phyloP scores from a whole-genome alignment of 768 basidiomycete genomes.

The Russula sp. region DNA sequence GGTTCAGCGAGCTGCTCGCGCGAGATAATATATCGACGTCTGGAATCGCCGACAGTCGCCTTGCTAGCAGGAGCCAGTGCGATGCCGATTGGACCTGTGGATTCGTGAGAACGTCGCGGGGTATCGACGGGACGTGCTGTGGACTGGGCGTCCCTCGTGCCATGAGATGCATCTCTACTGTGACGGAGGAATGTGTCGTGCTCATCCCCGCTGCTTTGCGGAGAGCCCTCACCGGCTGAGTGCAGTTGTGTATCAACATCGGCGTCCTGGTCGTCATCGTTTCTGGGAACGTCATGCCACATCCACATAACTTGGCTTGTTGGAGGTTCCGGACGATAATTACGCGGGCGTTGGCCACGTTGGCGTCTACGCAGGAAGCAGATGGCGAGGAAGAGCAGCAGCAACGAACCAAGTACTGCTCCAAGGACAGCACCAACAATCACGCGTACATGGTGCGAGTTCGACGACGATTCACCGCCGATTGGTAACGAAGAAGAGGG shows the following conservation, averaged over 20 bases:
- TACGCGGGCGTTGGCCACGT: slow-evolving; percentile 24
- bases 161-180: slow-evolving; percentile 20
- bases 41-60: background rate
- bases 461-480: background rate
- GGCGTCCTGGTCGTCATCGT: slow-evolving; percentile 10
- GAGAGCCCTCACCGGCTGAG: slow-evolving; percentile 55
- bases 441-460: background rate
- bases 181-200: slow-evolving; percentile 55
- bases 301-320: slow-evolving; percentile 22
- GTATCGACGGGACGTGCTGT: slow-evolving; percentile 16
- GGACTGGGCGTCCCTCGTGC: background rate
- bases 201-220: slow-evolving; percentile 65
- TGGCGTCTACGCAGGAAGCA: slow-evolving; percentile 35
- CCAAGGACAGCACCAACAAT: slow-evolving; percentile 23
- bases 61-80: background rate
- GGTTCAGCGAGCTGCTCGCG: slow-evolving; percentile 14
- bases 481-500: background rate
- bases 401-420: slow-evolving; percentile 16
- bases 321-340: background rate
- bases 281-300: slow-evolving; percentile 20
- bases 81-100: slow-evolving; percentile 12
- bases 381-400: slow-evolving; percentile 19
- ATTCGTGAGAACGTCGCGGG: slow-evolving; percentile 7
- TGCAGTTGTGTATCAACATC: slow-evolving; percentile 25
- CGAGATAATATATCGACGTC: slow-evolving; percentile 14